Percentiles rank a stretch among this genome's conserved stretches.
Conservation (phyloP, 2,329 filamentous ascomycete genomes). For the Phoma sp. region DNA sequence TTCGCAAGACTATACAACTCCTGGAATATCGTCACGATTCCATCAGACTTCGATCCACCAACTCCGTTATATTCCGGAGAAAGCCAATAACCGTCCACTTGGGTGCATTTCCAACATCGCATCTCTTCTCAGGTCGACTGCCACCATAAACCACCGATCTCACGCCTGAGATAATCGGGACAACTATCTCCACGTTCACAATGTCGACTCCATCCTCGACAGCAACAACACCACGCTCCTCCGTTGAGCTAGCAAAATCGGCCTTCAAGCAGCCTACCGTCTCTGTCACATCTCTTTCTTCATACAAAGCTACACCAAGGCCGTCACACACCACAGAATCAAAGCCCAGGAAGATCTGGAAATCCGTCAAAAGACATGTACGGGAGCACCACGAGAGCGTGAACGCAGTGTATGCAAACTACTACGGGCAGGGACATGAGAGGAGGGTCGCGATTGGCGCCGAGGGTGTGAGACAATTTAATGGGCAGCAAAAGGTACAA, state of each 20-base stretch:
- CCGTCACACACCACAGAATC: neutral
- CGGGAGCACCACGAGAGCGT: constrained; percentile 33
- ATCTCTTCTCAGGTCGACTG: neutral
- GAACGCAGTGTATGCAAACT: constrained; percentile 28
- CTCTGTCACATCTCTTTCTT: constrained; percentile 9
- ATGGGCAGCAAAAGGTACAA: neutral
- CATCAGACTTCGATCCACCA: too few relatives aligned
- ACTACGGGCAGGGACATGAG: constrained; percentile 28
- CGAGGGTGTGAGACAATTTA: neutral
- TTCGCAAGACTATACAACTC: too few relatives aligned
- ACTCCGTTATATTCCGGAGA: too few relatives aligned
- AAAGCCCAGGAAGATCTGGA: constrained; percentile 23
- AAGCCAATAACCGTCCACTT: too few relatives aligned
- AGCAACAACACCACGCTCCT: constrained; percentile 28
- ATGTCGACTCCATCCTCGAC: constrained; percentile 23
- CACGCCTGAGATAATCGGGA: neutral
- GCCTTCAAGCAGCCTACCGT: neutral
- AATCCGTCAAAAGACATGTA: constrained; percentile 25
- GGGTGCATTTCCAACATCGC: neutral
- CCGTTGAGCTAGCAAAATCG: constrained; percentile 24
- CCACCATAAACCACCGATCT: neutral
- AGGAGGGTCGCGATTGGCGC: neutral
- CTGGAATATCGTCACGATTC: too few relatives aligned
- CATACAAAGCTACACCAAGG: too few relatives aligned
- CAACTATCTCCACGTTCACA: neutral